Conservation (phyloP, 2,329 filamentous ascomycete species). For the Fonsecaea erecta region DNA sequence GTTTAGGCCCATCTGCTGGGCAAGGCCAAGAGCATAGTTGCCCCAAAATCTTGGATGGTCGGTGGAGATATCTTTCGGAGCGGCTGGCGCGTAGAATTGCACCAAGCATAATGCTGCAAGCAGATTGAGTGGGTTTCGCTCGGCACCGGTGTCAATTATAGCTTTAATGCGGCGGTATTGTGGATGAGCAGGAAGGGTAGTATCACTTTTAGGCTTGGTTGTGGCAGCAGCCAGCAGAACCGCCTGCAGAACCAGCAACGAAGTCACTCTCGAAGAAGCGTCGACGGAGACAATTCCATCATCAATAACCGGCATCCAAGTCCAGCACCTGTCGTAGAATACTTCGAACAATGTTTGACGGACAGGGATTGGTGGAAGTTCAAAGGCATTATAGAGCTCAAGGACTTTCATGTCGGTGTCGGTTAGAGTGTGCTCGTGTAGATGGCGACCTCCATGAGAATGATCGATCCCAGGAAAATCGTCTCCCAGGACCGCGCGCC, state of each 20-base stretch:
- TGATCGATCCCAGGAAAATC: slow-evolving; percentile 29
- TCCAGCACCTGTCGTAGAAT: slow-evolving; percentile 24
- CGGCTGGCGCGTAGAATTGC: slow-evolving; percentile 25
- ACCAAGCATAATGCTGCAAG: slow-evolving; percentile 25
- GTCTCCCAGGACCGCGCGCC: slow-evolving; percentile 25
- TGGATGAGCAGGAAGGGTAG: slow-evolving; percentile 1
- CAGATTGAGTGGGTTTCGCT: slow-evolving; percentile 26
- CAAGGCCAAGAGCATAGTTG: slow-evolving; percentile 23
- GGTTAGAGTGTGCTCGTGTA: slow-evolving; percentile 18
- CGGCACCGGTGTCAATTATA: slow-evolving; percentile 22
- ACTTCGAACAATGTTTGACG: slow-evolving; percentile 25
- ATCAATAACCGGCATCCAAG: slow-evolving; percentile 30
- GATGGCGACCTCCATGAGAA: slow-evolving; percentile 19
- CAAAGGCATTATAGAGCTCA: slow-evolving; percentile 24
- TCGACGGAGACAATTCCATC: background rate
- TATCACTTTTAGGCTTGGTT: slow-evolving; percentile 14
- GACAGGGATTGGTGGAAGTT: slow-evolving; percentile 24
- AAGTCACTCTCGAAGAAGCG: background rate
- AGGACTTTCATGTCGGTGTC: slow-evolving; percentile 25
- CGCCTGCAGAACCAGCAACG: slow-evolving; percentile 22
- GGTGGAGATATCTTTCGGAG: slow-evolving; percentile 26
- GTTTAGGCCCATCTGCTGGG: slow-evolving; percentile 28
- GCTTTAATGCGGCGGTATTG: slow-evolving; percentile 26
- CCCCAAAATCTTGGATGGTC: slow-evolving; percentile 26
- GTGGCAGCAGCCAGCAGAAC: slow-evolving; percentile 18